These are phyloP conservation scores for Oryza meyeriana DNA, from an alignment of 176 grass and related monocot genomes.

Conservation along the genomic window DNA sequence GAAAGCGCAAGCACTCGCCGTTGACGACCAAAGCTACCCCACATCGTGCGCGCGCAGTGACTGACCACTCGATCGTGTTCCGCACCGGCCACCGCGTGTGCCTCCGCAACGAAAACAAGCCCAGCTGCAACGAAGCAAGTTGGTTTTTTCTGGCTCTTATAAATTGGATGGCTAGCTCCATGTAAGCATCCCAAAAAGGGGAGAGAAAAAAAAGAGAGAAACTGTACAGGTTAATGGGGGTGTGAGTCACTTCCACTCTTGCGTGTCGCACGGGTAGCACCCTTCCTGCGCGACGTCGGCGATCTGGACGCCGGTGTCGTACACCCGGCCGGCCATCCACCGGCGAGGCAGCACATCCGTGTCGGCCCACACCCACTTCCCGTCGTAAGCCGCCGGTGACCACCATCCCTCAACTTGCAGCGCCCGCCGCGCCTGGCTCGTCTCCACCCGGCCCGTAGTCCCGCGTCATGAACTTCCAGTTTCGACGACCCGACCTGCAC, in stretches of 20 bases:
- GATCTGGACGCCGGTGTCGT: constrained; percentile 65
- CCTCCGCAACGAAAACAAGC: background rate
- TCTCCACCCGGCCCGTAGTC: constrained; percentile 70
- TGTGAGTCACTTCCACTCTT: constrained; percentile 46
- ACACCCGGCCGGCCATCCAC: constrained; percentile 44
- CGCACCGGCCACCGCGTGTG: background rate
- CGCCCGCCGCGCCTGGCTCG: constrained; percentile 44
- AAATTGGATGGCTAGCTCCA: background rate
- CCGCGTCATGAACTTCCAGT: constrained; percentile 62
- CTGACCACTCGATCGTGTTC: background rate
- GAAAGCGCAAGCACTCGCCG: background rate
- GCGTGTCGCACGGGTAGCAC: constrained; percentile 47
- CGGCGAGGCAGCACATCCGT: constrained; percentile 57
- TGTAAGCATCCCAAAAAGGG: background rate
- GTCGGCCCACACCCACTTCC: constrained; percentile 79
- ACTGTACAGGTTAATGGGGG: constrained; percentile 20
- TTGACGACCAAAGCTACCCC: background rate
- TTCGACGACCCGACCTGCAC: constrained; percentile 46
- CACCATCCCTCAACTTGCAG: constrained; percentile 63
- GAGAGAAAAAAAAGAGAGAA: background rate
- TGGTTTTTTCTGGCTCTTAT: background rate
- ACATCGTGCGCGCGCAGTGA: background rate
- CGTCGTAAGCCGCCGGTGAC: constrained; percentile 75
- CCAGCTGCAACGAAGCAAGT: constrained; percentile 10
- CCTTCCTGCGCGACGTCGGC: constrained; percentile 71